phyloP scores from a whole-genome alignment of 1,284 basidiomycete species.

The Amanita bisporigera region DNA sequence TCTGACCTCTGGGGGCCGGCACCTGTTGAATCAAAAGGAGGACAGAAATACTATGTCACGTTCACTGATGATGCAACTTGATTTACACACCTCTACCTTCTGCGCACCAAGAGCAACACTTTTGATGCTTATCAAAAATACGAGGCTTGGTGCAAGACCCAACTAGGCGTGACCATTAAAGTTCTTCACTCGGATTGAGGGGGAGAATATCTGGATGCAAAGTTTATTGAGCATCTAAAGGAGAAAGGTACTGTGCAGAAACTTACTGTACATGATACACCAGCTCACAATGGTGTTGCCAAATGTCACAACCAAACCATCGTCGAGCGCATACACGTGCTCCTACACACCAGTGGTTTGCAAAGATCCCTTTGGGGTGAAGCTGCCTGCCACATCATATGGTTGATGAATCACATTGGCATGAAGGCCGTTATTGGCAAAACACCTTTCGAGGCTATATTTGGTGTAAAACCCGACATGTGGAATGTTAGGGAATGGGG shows the following conservation, averaged over 20 bases:
- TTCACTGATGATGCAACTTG: conserved; percentile 34
- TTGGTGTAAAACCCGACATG: not conserved
- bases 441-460: not conserved
- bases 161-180: conserved; percentile 12
- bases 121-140: conserved; percentile 10
- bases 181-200: conserved; percentile 15
- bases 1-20: conserved; percentile 50
- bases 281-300: too few species aligned
- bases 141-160: conserved; percentile 18
- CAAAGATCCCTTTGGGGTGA: too few species aligned
- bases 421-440: not conserved
- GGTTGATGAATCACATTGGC: too few species aligned
- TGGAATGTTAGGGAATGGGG: not conserved
- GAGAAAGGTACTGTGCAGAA: too few species aligned
- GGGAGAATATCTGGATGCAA: conserved; percentile 16
- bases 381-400: too few species aligned
- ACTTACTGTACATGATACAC: too few species aligned
- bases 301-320: too few species aligned
- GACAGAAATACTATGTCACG: conserved; percentile 28
- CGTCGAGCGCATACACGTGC: too few species aligned
- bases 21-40: conserved; percentile 27
- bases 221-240: conserved; percentile 19
- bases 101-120: conserved; percentile 25
- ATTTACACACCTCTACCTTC: conserved; percentile 23
- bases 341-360: too few species aligned